phyloP scores from a whole-genome alignment of 352 stramenopile species.

The Globisporangium radiosum region DNA sequence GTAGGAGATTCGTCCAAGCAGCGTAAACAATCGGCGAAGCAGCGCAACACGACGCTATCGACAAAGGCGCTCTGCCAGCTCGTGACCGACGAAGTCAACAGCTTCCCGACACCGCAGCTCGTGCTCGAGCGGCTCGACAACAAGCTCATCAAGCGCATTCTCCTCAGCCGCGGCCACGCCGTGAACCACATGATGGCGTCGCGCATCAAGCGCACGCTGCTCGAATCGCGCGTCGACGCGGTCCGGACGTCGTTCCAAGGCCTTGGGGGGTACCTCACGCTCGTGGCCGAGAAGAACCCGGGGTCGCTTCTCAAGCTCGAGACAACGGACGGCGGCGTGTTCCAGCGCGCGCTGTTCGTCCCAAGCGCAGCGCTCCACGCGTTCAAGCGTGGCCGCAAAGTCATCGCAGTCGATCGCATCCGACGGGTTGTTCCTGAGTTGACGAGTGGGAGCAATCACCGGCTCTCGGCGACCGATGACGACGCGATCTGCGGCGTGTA shows the following conservation, averaged over 20 bases:
- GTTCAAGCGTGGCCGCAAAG: conserved; percentile 50
- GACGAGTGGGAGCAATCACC: conserved; percentile 20
- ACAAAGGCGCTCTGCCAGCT: conserved; percentile 73
- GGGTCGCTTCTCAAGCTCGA: conserved; percentile 52
- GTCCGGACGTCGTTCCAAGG: conserved; percentile 66
- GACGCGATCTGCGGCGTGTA: conserved; percentile 70
- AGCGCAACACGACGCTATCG: conserved; percentile 78
- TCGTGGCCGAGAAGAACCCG: conserved; percentile 63
- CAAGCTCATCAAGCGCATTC: conserved; percentile 63
- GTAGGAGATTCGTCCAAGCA: too few species aligned
- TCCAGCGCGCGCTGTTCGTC: conserved; percentile 63
- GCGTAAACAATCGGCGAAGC: conserved; percentile 13
- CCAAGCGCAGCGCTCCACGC: conserved; percentile 41
- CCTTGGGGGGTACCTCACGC: conserved; percentile 49
- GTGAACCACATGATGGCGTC: conserved; percentile 85
- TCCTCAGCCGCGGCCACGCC: conserved; percentile 60
- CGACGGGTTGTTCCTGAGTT: background rate
- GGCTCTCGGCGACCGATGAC: conserved; percentile 31
- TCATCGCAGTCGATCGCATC: conserved; percentile 59
- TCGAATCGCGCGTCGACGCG: conserved; percentile 46
- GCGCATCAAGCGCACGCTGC: conserved; percentile 67
- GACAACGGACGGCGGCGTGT: conserved; percentile 35
- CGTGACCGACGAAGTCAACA: conserved; percentile 60
- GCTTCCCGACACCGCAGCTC: conserved; percentile 48
- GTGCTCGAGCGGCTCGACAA: conserved; percentile 68